Evolutionary conservation across 495 filamentous ascomycete genomes (phyloP), one percentile per base, ranked within the genome.

Genomic region (Bacidia rubella): DNA sequence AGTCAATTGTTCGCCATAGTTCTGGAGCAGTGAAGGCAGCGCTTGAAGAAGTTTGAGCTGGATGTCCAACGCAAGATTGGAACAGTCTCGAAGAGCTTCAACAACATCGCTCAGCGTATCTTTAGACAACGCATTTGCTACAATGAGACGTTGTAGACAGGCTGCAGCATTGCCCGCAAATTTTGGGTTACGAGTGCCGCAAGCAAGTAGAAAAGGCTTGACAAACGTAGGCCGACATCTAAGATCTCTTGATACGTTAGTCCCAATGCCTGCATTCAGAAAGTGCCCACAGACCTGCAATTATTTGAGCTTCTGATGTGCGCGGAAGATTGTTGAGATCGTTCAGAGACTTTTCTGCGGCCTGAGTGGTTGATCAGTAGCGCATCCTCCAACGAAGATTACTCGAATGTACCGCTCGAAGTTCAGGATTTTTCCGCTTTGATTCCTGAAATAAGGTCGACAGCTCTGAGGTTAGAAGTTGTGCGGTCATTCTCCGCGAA

Each of bases 1-100:
- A 48, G 80, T 80, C 24, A 98, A 66, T 41, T 90, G 83, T 52
- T 77, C 76, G 0, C 86, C 81, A 68, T 96, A 97, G 63, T 92
- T 92, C 57, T 96, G 89, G 7, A 96, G 69, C 35, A 98, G 62
- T 1, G 88, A 84, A n/a, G 93, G 92, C 26, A 98, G 70, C 0
- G 89, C 86, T 63, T 98, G 92, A 17, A 98, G 71, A 25, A 97
- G 93, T 67, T 96, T 98, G 47, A 98, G 77, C 60, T 98, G 92
- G 2, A 96, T 83, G 65, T 98, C 93, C 46, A 93, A 76, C 27
- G 83, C 89, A 75, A 84, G 55, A 54, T 69, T 72, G 12, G 85
- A 83, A 47, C 84, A 87, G 61, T 96, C 88, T 60, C 82, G 81
- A 55, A 98, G 72, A 1, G 88, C 89, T 48, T 89, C 83, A 11